Evolutionary conservation across 192 early-diverging fungal genomes (phyloP), one percentile per base, ranked within the genome.

Genomic region (Entomortierella beljakovae): DNA sequence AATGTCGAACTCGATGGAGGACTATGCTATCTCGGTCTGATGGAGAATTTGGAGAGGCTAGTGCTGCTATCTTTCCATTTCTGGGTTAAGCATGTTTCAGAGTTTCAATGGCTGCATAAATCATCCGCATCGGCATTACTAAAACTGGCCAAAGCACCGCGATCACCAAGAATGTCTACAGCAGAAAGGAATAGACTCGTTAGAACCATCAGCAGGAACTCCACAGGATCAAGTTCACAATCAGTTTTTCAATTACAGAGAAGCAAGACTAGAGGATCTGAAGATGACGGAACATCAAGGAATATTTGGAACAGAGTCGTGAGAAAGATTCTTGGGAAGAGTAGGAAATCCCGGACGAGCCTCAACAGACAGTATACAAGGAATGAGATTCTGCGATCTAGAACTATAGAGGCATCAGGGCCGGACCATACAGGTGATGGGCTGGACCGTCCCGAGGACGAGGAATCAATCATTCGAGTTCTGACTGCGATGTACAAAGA

Each of bases 1-100:
- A 57, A 68, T 53, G 54, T 68, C 18, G 35, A 68, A 35, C 11
- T 49, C 6, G 65, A 68, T 57, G 54, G 55, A 18, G 65, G 65
- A 38, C 32, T 68, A 29, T 68, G 65, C 25, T 68, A 68, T 26
- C 25, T 68, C 0, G 56, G 55, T 1, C 29, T 3, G 11, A 6
- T 68, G 35, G 40, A 57, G 35, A 20, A 32, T 6, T 32, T 68
- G 51, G 55, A 68, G 31, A 56, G 11, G 16, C 35, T 68, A 18
- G 53, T 40, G 22, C 25, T 68, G 6, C 65, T 57, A 32, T 22
- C 65, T 29, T 55, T 40, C 16, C 65, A 68, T 20, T 57, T 68
- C 23, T 53, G 52, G 55, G 26, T 57, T 55, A 68, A 68, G 46
- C 55, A 68, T 50, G 56, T 68, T 28, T 54, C 50, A 15, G 65